Evolutionary conservation across 345 rosid species (phyloP).

Genomic region (Punica granatum): DNA sequence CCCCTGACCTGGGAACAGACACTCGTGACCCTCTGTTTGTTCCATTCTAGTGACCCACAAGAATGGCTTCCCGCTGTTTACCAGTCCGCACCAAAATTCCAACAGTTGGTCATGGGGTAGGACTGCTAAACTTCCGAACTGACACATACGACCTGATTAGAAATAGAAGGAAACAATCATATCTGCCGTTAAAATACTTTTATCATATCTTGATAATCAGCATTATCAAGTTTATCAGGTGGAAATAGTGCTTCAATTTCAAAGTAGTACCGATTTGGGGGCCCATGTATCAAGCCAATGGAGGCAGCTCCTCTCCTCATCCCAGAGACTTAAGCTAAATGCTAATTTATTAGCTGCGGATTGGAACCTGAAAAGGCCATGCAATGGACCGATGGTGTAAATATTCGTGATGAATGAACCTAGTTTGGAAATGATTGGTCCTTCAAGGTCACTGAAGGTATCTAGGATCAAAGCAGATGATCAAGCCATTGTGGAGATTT

Average conservation of each 20-base stretch:
- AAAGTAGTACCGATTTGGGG: conserved; percentile 2
- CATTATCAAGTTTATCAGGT: no score
- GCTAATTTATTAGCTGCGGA: neutral
- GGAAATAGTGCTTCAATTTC: no score
- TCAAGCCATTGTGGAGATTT: conserved; percentile 3
- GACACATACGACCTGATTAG: no score
- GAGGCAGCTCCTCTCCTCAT: conserved; percentile 9
- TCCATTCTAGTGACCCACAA: no score
- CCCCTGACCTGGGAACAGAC: no score
- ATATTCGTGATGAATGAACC: neutral
- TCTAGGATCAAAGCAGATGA: conserved; percentile 9
- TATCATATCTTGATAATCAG: no score
- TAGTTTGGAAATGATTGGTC: neutral
- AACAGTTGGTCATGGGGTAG: no score
- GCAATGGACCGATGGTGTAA: conserved; percentile 11
- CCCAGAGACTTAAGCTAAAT: neutral
- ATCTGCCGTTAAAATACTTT: no score
- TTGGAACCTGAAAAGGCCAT: neutral
- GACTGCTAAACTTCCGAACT: no score
- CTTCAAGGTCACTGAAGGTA: conserved; percentile 8
- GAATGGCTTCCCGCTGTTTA: no score
- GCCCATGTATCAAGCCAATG: conserved; percentile 4
- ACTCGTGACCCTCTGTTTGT: no score
- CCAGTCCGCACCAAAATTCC: no score
- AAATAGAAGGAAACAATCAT: conserved; percentile 7